Evolutionary conservation across 2,329 filamentous ascomycete genomes (phyloP), one percentile per base, ranked within the genome.

Genomic region (Aspergillus flavus): DNA sequence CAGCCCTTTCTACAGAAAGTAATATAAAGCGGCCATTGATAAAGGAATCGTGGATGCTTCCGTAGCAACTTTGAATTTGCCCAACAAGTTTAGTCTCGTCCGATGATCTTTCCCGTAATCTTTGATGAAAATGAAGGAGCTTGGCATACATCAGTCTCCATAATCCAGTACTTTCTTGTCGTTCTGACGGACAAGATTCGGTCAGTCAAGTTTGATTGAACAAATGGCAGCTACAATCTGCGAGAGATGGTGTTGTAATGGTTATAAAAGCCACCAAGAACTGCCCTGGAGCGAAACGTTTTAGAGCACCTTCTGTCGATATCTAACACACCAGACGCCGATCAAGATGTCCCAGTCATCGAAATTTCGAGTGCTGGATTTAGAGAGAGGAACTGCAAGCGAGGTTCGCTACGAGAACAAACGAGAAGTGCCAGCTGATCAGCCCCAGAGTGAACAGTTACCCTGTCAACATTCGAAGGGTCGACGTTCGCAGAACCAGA

Each of bases 111-210:
- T 10, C 2, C 6, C 2, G 6, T 9, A 41, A 7, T n/a, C 6
- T 19, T 10, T 9, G 14, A 41, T n/a, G 6, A 7, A n/a, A 41
- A 19, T n/a, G 16, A 4, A n/a, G 39, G 39, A 41, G 39, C 7
- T 10, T 41, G 16, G 39, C 39, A 9, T 4, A n/a, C 16, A n/a
- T 3, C 6, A 41, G 19, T 41, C 39, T 2, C 16, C 16, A 41
- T 41, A n/a, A 1, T 3, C 39, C 16, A n/a, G 16, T n/a, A 3
- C 19, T 4, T 10, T 2, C 2, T n/a, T 41, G 1, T 41, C 19
- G 2, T 3, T 41, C 9, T 19, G 6, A 19, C 6, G 6, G 3
- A 9, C 1, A 9, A 6, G 7, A 1, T 7, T 7, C 19, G 0
- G 39, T 41, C 3, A 1, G 39, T 41, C 19, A 3, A 10, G 6